These are phyloP conservation scores for Misopates orontium DNA, from an alignment of 257 asterid species.

Conservation along the genomic window DNA sequence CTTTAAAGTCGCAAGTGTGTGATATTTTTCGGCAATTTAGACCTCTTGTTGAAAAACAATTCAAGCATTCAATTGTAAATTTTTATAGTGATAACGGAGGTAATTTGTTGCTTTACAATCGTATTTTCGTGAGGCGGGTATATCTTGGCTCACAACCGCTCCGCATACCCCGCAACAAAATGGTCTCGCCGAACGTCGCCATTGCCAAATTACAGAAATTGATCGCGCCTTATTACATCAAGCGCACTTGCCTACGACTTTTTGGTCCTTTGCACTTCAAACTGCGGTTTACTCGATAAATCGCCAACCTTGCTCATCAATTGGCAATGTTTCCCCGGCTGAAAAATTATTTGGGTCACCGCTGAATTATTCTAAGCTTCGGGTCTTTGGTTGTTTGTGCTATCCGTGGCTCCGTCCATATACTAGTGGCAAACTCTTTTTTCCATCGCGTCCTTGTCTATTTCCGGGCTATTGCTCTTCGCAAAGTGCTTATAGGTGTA, in stretches of 20 bases:
- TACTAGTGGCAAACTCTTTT: not conserved
- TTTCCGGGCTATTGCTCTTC: not conserved
- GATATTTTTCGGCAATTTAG: too few relatives aligned
- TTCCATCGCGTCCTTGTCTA: not conserved
- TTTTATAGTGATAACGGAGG: too few relatives aligned
- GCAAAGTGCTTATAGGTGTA: conserved; percentile 17
- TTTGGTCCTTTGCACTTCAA: not conserved
- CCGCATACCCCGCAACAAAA: too few relatives aligned
- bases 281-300: too few relatives aligned
- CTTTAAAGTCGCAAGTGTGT: too few relatives aligned
- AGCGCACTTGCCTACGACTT: not conserved
- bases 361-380: not conserved
- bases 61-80: too few relatives aligned
- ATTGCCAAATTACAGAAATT: not conserved
- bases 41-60: too few relatives aligned
- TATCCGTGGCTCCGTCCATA: conserved; percentile 22
- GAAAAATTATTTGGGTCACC: not conserved
- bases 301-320: not conserved
- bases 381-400: conserved; percentile 14
- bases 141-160: too few relatives aligned
- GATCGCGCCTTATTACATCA: not conserved
- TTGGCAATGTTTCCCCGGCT: not conserved
- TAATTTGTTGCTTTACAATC: too few relatives aligned
- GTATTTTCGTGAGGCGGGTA: too few relatives aligned
- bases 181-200: too few relatives aligned